Percentiles rank a stretch among this genome's conserved stretches.
Evolutionary conservation across 345 rosid genomes (phyloP).

Genomic region (Angophora floribunda): DNA sequence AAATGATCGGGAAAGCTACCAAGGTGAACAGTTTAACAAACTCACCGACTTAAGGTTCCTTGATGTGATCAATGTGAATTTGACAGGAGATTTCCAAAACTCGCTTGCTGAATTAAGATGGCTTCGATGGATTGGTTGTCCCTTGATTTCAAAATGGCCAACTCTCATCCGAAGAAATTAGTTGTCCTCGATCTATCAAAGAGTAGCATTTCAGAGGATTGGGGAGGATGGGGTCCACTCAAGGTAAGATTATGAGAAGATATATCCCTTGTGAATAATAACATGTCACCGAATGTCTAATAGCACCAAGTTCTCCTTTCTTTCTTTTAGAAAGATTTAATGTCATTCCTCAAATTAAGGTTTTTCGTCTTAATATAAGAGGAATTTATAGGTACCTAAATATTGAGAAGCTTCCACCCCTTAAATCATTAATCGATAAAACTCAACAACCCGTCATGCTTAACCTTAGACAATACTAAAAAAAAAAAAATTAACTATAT

Average conservation of each 20-base stretch:
- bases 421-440: no score
- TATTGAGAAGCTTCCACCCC: rapidly evolving
- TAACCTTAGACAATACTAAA: no score
- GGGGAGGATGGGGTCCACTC: neutral
- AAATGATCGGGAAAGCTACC: rapidly evolving
- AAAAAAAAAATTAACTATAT: no score
- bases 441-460: no score
- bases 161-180: neutral
- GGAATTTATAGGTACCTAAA: neutral
- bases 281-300: rapidly evolving
- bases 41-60: neutral
- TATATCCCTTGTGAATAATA: no score
- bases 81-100: neutral
- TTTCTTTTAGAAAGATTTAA: neutral
- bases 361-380: neutral
- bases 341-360: rapidly evolving
- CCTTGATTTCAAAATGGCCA: neutral
- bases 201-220: rapidly evolving
- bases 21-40: neutral
- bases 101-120: neutral
- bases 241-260: neutral
- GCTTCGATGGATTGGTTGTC: rapidly evolving
- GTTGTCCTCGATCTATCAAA: rapidly evolving
- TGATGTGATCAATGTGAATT: rapidly evolving
- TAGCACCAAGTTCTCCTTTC: neutral